Conservation (phyloP, 2,329 filamentous ascomycete species). For the Fusarium sororula region DNA sequence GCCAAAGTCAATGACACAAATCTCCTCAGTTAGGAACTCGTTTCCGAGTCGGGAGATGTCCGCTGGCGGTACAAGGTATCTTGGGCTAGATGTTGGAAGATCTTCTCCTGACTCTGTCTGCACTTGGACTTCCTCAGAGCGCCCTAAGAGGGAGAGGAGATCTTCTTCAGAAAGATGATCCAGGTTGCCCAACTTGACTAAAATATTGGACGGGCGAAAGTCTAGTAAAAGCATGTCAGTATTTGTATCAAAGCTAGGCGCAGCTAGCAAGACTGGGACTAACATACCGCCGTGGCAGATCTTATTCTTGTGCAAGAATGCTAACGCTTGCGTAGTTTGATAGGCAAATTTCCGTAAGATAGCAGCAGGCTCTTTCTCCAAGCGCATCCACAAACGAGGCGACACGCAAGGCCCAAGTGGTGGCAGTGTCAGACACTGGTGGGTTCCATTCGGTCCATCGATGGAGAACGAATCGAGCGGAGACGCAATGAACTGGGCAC, state of each 20-base stretch:
- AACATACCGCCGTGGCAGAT: conserved; percentile 45
- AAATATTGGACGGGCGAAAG: conserved; percentile 42
- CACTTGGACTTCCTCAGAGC: conserved; percentile 6
- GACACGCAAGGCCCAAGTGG: conserved; percentile 43
- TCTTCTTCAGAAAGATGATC: conserved; percentile 37
- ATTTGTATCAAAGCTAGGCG: background rate
- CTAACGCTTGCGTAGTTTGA: conserved; percentile 35
- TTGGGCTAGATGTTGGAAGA: conserved; percentile 24
- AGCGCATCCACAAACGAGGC: conserved; percentile 6
- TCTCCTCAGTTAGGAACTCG: conserved; percentile 24
- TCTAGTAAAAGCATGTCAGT: conserved; percentile 7
- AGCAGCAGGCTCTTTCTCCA: background rate
- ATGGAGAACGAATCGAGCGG: background rate
- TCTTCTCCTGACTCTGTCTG: conserved; percentile 3
- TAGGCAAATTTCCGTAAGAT: conserved; percentile 30
- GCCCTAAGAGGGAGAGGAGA: conserved; percentile 27
- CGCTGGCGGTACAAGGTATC: conserved; percentile 36
- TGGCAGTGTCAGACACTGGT: conserved; percentile 40
- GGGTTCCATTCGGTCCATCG: conserved; percentile 36
- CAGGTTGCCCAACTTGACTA: conserved; percentile 32
- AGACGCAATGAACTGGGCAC: background rate
- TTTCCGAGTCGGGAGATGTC: background rate
- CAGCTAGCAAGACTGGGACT: no score
- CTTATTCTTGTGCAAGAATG: conserved; percentile 39
- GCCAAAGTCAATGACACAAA: conserved; percentile 39